Conservation (phyloP, 192 early-diverging fungal species). For the Coemansia sp. region DNA sequence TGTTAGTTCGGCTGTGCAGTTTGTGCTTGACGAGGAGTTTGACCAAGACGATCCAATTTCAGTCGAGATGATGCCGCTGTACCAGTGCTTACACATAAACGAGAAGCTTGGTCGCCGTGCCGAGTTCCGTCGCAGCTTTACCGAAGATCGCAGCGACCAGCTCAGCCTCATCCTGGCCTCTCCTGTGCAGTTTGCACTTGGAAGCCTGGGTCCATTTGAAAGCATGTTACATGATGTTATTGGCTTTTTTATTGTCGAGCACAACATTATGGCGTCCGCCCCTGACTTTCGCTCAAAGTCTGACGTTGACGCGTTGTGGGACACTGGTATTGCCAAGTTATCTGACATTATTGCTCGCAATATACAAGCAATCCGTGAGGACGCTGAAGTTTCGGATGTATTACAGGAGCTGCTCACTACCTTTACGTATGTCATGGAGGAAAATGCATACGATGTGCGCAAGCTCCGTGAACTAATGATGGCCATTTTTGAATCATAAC, state of each 20-base stretch:
- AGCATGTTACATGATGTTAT: conserved; percentile 83
- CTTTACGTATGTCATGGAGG: conserved; percentile 90
- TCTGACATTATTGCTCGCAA: conserved; percentile 75
- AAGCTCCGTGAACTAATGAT: conserved; percentile 56
- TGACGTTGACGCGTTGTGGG: conserved; percentile 89
- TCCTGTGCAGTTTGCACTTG: conserved; percentile 63
- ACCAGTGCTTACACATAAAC: conserved; percentile 95
- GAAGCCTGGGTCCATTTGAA: conserved; percentile 61
- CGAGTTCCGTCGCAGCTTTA: conserved; percentile 84
- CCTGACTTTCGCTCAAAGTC: conserved; percentile 83
- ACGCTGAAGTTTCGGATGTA: conserved; percentile 69
- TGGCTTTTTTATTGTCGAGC: conserved; percentile 96
- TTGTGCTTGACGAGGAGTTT: conserved; percentile 79
- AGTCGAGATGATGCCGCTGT: conserved; percentile 92
- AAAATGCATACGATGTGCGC: conserved; percentile 45
- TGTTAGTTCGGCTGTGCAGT: conserved; percentile 78
- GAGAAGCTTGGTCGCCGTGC: conserved; percentile 85
- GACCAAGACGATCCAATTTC: conserved; percentile 73
- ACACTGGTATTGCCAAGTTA: conserved; percentile 78
- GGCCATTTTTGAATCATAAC: conserved; percentile 41
- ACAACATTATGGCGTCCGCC: conserved; percentile 82
- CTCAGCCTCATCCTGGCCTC: conserved; percentile 79
- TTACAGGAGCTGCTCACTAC: conserved; percentile 78
- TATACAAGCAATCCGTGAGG: conserved; percentile 74
- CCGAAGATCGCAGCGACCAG: conserved; percentile 88